Evolutionary conservation across 2,329 filamentous ascomycete genomes (phyloP), one percentile per base, ranked within the genome.

Genomic region (Fusarium penzigii): DNA sequence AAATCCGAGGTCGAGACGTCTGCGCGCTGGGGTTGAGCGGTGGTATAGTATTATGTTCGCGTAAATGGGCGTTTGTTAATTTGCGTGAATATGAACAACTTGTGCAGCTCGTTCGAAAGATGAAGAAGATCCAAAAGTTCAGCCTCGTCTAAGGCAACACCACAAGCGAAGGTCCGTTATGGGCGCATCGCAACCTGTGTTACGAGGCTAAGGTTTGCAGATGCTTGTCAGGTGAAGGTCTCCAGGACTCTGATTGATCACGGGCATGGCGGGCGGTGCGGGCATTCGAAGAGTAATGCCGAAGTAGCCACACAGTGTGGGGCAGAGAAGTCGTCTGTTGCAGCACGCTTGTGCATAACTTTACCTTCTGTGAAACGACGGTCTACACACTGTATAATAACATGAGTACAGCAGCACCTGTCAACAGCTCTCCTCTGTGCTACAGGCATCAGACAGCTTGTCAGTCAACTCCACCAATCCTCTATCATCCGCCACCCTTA

Each of bases 211-310:
- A 57, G 39, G 49, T 57, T 55, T 49, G 42, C 46, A 44, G 54
- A 59, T 64, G 55, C 50, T 61, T 58, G 58, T 62, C 46, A 52
- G 59, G 61, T 25, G 59, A 61, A 63, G 63, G 55, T 49, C 48
- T 51, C 56, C 54, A 51, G 55, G 56, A 51, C 52, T 25, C 20
- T 25, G 20, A 25, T 25, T 25, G 20, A 25, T 25, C 20, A 25
- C 20, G 20, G 20, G 20, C 20, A 25, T 25, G 20, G 20, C 20
- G 20, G 46, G 54, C 52, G 59, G 53, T 64, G 55, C 48, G 49
- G 62, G 55, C 42, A 50, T 43, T 38, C 16, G 38, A 55, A 49
- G 52, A 52, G 49, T 38, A 20, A 10, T 34, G 34, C 12, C 7
- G 9, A 49, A 39, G 62, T 36, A 14, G 32, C 32, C 9, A 36